Evolutionary conservation across 169 alveolate genomes (phyloP).

Genomic region (Eimeria acervulina): DNA sequence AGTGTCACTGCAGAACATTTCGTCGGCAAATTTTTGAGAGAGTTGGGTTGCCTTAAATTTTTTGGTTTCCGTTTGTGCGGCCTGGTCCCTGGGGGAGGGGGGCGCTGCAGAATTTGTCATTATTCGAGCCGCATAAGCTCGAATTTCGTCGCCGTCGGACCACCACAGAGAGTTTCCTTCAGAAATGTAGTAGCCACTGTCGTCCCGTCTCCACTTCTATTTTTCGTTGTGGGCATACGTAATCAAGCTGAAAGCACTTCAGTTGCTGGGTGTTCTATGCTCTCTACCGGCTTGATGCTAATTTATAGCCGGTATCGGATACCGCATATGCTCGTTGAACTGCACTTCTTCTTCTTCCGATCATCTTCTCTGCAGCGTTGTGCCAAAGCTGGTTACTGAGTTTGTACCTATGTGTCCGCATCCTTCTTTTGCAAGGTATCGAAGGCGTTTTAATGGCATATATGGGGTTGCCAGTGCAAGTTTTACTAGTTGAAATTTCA

Average conservation of each 20-base stretch:
- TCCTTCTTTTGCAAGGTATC: too few species aligned
- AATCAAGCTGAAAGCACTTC: neutral
- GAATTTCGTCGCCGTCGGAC: slow-evolving; percentile 3
- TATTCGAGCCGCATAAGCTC: neutral
- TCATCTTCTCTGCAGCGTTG: too few species aligned
- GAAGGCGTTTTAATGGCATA: neutral
- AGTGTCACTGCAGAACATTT: neutral
- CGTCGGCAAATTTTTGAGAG: neutral
- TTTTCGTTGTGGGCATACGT: too few species aligned
- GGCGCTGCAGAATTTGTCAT: neutral
- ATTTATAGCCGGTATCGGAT: too few species aligned
- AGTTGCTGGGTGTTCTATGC: neutral
- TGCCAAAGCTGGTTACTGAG: neutral
- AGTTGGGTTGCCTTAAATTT: neutral
- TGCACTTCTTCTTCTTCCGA: too few species aligned
- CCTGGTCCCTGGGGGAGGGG: neutral
- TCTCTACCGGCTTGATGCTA: neutral
- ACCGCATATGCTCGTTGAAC: too few species aligned
- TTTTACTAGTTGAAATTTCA: neutral
- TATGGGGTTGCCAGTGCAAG: neutral
- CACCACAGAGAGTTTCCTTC: neutral
- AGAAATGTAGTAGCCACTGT: neutral
- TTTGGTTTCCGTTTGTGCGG: neutral
- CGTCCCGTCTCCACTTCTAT: neutral
- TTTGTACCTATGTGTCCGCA: neutral